phyloP scores from a whole-genome alignment of 106 monocot genomes.

The Allium fistulosum region DNA sequence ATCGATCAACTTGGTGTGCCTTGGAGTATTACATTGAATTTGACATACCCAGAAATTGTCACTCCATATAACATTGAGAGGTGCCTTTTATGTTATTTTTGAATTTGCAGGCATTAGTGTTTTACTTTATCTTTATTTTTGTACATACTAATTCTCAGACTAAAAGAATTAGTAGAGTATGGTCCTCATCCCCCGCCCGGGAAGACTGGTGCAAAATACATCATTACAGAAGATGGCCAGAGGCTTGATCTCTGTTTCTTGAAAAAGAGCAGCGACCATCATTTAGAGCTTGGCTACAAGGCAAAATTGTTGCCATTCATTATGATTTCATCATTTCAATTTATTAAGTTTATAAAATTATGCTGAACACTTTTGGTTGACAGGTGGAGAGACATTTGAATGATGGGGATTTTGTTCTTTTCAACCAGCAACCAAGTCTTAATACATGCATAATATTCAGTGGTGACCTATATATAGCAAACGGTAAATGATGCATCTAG shows the following conservation, averaged over 20 bases:
- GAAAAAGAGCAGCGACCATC: slow-evolving; percentile 98
- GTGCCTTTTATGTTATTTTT: slow-evolving; percentile 17
- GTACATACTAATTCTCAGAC: slow-evolving; percentile 17
- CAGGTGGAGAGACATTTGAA: slow-evolving; percentile 95
- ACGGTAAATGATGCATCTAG: too few species aligned
- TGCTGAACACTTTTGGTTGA: slow-evolving; percentile 1
- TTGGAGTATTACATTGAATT: slow-evolving; percentile 92
- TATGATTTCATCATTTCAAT: neutral
- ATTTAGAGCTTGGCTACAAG: slow-evolving; percentile 98
- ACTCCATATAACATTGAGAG: slow-evolving; percentile 94
- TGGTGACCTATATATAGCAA: too few species aligned
- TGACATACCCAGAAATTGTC: slow-evolving; percentile 91
- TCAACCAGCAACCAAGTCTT: slow-evolving; percentile 95
- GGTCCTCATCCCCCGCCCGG: slow-evolving; percentile 98
- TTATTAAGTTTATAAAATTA: neutral
- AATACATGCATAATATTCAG: too few species aligned
- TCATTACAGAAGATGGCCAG: slow-evolving; percentile 96
- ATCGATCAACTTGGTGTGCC: slow-evolving; percentile 90
- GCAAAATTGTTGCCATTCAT: slow-evolving; percentile 10
- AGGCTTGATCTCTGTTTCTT: slow-evolving; percentile 91
- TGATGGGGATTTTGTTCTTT: slow-evolving; percentile 98
- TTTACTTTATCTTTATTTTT: neutral
- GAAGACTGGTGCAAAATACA: slow-evolving; percentile 97
- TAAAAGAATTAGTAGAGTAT: slow-evolving; percentile 97
- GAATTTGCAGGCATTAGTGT: neutral